Conservation (phyloP, 1,284 basidiomycete species). For the Sporisorium scitamineum region DNA sequence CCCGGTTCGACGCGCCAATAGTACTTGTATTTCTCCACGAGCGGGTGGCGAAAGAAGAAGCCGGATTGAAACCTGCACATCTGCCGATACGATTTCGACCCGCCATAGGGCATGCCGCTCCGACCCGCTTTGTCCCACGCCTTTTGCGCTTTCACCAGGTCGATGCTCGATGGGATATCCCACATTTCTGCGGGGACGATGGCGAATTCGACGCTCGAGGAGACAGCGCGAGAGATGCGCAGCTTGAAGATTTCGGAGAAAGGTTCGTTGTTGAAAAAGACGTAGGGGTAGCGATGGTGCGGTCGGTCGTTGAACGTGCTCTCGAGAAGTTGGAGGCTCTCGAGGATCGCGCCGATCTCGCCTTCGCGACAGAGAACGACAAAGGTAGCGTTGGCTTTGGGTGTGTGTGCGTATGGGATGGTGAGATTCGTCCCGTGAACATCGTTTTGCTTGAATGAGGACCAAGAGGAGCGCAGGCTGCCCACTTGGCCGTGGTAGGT, state of each 20-base stretch:
- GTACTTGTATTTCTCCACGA: constrained; percentile 82
- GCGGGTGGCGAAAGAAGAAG: constrained; percentile 72
- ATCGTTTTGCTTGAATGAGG: not conserved
- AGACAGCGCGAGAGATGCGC: constrained; percentile 61
- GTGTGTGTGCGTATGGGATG: constrained; percentile 23
- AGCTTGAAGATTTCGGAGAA: constrained; percentile 70
- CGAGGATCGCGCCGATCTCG: constrained; percentile 64
- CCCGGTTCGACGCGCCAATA: constrained; percentile 90
- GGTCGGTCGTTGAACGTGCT: constrained; percentile 64
- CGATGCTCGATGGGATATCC: constrained; percentile 80
- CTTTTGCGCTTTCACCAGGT: constrained; percentile 75
- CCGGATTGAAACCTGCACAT: constrained; percentile 91
- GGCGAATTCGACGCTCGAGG: constrained; percentile 75
- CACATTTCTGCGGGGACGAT: constrained; percentile 84
- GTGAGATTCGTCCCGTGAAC: constrained; percentile 1
- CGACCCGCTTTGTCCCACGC: constrained; percentile 78
- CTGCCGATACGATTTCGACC: constrained; percentile 74
- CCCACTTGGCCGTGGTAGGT: constrained; percentile 33
- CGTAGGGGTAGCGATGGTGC: constrained; percentile 67
- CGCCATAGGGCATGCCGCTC: constrained; percentile 84
- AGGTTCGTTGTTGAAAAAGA: constrained; percentile 70
- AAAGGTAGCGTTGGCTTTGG: constrained; percentile 68
- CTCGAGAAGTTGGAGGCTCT: constrained; percentile 56
- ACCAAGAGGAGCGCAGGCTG: constrained; percentile 17
- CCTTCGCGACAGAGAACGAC: constrained; percentile 67